These are phyloP conservation scores for Coniosporium apollinis DNA, from an alignment of 495 filamentous ascomycete species.

Conservation along the genomic window DNA sequence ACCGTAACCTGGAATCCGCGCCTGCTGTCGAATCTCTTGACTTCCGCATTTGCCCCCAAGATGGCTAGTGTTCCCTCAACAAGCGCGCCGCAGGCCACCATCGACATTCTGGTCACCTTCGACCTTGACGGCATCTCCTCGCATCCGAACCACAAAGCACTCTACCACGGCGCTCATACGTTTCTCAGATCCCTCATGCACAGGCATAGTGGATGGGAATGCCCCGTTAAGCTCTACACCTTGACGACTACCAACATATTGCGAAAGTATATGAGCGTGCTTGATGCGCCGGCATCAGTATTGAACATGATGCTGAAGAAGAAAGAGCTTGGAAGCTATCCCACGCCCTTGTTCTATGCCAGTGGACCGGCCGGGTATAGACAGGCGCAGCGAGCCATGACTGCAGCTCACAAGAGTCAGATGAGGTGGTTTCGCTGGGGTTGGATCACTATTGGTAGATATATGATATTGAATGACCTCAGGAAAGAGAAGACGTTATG, in stretches of 20 bases:
- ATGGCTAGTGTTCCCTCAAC: conserved; percentile 24
- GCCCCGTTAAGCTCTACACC: conserved; percentile 70
- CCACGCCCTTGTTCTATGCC: conserved; percentile 45
- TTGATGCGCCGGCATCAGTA: conserved; percentile 58
- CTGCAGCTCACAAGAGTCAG: conserved; percentile 73
- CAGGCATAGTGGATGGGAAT: conserved; percentile 44
- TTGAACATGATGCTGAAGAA: conserved; percentile 18
- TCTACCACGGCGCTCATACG: conserved; percentile 62
- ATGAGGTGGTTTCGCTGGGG: conserved; percentile 98
- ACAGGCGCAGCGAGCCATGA: conserved; percentile 72
- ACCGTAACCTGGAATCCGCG: conserved; percentile 50
- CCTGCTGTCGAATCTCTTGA: conserved; percentile 51
- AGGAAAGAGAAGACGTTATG: conserved; percentile 38
- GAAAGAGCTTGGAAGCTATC: conserved; percentile 28
- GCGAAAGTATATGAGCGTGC: conserved; percentile 63
- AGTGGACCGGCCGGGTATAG: conserved; percentile 43
- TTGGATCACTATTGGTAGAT: conserved; percentile 79
- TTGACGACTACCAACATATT: conserved; percentile 48
- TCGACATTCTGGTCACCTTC: conserved; percentile 80
- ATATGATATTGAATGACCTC: conserved; percentile 93
- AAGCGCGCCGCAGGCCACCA: conserved; percentile 30
- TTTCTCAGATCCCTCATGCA: conserved; percentile 50
- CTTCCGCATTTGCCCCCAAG: conserved; percentile 49
- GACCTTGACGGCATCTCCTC: conserved; percentile 61
- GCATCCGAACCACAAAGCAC: conserved; percentile 82